A percentile compares a stretch with the other conserved stretches of the same genome.
Evolutionary conservation across 164 flowering plant genomes (phyloP).

Genomic region (Aristolochia californica): DNA sequence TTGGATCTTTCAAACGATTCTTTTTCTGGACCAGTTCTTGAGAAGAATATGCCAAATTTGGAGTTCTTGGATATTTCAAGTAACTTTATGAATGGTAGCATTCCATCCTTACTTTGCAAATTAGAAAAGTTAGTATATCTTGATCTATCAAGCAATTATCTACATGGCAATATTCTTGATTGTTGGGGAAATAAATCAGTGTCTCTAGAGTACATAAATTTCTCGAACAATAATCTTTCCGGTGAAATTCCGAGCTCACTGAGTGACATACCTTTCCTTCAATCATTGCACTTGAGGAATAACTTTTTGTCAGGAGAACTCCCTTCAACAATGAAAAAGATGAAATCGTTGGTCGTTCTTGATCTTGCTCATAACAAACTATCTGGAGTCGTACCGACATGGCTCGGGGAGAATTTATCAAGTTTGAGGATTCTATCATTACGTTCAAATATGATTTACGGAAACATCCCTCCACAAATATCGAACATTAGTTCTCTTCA

Average conservation of each 20-base stretch:
- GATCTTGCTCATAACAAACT: conserved; percentile 13
- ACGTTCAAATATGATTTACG: conserved; percentile 7
- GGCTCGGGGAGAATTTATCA: conserved; percentile 13
- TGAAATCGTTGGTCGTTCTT: conserved; percentile 1
- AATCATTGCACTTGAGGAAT: conserved; percentile 3
- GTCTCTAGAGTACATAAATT: conserved; percentile 3
- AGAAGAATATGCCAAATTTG: no score
- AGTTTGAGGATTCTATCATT: conserved; percentile 7
- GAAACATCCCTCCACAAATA: conserved; percentile 6
- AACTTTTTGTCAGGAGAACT: conserved; percentile 10
- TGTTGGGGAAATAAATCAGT: no score
- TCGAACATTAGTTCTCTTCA: conserved; percentile 11
- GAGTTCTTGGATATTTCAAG: no score
- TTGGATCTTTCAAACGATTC: conserved; percentile 6
- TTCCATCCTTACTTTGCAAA: no score
- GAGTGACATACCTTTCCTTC: conserved; percentile 2
- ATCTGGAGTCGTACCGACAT: conserved; percentile 9
- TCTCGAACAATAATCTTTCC: conserved; percentile 9
- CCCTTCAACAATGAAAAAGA: not conserved
- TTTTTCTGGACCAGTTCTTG: conserved; percentile 16
- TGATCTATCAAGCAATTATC: no score
- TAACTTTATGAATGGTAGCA: no score
- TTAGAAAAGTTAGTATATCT: no score
- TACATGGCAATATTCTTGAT: no score
- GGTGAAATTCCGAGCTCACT: conserved; percentile 18